A percentile compares a stretch with the other conserved stretches of the same genome.
Evolutionary conservation across 148 eudicot species (phyloP).

Genomic region (Fagopyrum homotropicum): DNA sequence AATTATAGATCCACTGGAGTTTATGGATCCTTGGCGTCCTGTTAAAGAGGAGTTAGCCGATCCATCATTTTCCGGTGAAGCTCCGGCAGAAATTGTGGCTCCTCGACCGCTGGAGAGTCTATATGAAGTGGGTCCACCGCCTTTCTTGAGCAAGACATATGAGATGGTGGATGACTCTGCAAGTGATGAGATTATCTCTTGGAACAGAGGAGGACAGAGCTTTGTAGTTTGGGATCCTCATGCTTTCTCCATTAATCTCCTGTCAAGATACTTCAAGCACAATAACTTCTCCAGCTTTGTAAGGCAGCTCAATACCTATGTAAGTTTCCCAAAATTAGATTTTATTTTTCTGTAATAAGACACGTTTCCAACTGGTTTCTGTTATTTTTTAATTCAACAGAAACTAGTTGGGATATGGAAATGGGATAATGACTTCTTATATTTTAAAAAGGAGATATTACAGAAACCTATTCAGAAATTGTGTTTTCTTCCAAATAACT

Average conservation of each 20-base stretch:
- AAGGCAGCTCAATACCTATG: conserved; percentile 93
- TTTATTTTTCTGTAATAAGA: neutral
- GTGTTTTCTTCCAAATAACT: too few relatives aligned
- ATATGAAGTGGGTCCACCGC: conserved; percentile 79
- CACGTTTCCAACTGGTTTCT: neutral
- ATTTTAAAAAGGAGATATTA: too few relatives aligned
- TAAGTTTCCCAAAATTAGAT: conserved; percentile 29
- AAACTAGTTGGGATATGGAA: too few relatives aligned
- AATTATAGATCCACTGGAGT: neutral
- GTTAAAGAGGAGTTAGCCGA: conserved; percentile 58
- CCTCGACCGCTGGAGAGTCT: conserved; percentile 82
- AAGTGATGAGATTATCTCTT: conserved; percentile 50
- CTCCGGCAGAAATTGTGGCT: conserved; percentile 15
- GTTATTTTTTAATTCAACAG: too few relatives aligned
- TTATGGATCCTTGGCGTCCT: conserved; percentile 46
- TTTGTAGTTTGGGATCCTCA: conserved; percentile 90
- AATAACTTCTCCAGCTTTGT: conserved; percentile 89
- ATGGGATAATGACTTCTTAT: too few relatives aligned
- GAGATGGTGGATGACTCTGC: conserved; percentile 74
- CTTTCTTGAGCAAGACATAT: conserved; percentile 72
- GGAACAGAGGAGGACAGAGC: conserved; percentile 81
- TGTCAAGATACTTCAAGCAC: conserved; percentile 80
- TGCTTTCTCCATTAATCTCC: conserved; percentile 58
- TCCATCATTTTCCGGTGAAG: conserved; percentile 18
- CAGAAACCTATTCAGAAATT: too few relatives aligned